Percentiles rank a stretch among this genome's conserved stretches.
These are phyloP conservation scores for Trichoderma atroviride DNA, from an alignment of 2,329 filamentous ascomycete genomes.

Conservation along the genomic window DNA sequence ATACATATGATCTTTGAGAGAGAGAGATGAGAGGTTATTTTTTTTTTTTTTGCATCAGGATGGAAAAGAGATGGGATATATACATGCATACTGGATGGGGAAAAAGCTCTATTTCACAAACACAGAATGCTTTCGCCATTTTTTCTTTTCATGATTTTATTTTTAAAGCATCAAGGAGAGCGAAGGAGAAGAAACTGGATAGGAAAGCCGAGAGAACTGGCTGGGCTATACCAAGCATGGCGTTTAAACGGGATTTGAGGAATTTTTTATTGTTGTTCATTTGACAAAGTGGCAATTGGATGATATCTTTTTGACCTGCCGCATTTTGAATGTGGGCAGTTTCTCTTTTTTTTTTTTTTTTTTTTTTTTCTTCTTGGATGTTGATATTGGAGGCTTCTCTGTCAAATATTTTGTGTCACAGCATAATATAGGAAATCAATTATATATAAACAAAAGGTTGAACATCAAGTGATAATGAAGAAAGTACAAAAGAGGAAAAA, in stretches of 20 bases:
- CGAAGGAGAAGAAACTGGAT: neutral
- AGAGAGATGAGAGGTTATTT: neutral
- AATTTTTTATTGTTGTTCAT: neutral
- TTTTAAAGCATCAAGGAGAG: neutral
- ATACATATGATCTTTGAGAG: neutral
- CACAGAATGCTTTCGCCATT: neutral
- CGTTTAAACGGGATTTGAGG: neutral
- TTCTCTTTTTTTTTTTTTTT: neutral
- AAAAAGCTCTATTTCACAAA: neutral
- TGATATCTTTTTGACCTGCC: neutral
- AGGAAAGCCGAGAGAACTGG: neutral
- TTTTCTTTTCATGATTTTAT: neutral
- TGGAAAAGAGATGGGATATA: neutral
- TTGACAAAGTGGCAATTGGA: neutral
- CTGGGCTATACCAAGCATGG: neutral
- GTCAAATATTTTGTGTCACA: neutral
- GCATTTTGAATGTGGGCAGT: neutral
- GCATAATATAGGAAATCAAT: neutral
- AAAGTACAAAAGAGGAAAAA: neutral
- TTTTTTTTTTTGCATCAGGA: neutral
- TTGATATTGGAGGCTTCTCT: neutral
- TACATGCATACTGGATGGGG: neutral
- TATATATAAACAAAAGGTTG: neutral
- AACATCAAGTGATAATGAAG: neutral
- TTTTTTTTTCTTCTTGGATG: neutral